These are phyloP conservation scores for Funneliformis caledonium DNA, from an alignment of 371 early-diverging fungal genomes.

Conservation along the genomic window DNA sequence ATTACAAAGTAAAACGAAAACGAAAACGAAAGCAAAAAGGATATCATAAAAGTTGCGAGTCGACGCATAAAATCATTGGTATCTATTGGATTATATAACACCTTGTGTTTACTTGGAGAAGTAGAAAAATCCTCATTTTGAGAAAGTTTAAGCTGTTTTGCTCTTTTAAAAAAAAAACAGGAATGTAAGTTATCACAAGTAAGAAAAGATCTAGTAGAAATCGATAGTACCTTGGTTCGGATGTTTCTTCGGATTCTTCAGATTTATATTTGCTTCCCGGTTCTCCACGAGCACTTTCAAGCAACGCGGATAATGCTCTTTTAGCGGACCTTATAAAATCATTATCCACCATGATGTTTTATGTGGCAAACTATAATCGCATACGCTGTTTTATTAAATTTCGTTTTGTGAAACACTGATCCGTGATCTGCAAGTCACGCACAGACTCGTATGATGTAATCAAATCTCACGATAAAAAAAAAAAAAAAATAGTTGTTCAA, in stretches of 20 bases:
- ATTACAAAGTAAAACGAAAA: neutral
- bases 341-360: neutral
- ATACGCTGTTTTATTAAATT: no score
- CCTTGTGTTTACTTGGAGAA: neutral
- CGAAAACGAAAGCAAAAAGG: conserved; percentile 18
- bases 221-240: neutral
- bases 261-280: neutral
- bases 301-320: conserved; percentile 4
- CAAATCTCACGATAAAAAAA: no score
- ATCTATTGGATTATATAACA: conserved; percentile 45
- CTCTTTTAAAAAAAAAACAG: neutral
- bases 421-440: no score
- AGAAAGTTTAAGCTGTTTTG: neutral
- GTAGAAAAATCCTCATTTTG: neutral
- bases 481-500: no score
- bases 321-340: conserved; percentile 10
- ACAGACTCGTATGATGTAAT: no score
- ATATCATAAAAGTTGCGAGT: conserved; percentile 49
- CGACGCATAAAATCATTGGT: conserved; percentile 47
- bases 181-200: neutral
- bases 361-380: neutral
- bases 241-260: neutral
- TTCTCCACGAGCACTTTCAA: neutral
- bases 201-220: neutral
- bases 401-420: no score